Percentiles rank a stretch among this genome's conserved stretches.
Evolutionary conservation across 2,329 filamentous ascomycete species (phyloP).

Genomic region (Fusarium sp.): DNA sequence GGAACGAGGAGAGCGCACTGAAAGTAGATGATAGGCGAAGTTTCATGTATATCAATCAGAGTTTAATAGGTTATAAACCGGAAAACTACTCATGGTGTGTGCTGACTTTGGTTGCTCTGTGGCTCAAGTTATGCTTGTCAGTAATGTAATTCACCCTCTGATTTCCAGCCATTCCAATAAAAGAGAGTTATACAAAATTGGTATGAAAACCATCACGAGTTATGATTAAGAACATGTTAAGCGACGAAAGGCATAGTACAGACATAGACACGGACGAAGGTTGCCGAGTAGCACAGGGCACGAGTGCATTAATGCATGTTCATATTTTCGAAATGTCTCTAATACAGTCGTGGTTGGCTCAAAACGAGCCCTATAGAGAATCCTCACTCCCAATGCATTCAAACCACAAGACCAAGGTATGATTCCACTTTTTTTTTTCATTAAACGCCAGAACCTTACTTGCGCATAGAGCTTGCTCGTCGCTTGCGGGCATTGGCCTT

Average conservation of each 20-base stretch:
- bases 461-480: conserved; percentile 93
- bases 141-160: not conserved
- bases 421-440: conserved; percentile 51
- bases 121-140: not conserved
- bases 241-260: not conserved
- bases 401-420: conserved; percentile 55
- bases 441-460: conserved; percentile 68
- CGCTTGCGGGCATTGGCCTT: conserved; percentile 97
- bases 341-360: conserved; percentile 53
- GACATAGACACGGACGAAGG: conserved; percentile 11
- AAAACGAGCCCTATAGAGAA: conserved; percentile 49
- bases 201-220: not conserved
- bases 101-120: not conserved
- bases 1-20: conserved; percentile 11
- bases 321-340: conserved; percentile 53
- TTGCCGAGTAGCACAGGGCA: conserved; percentile 34
- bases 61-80: conserved; percentile 12
- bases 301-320: conserved; percentile 50
- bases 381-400: conserved; percentile 57
- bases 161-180: not conserved
- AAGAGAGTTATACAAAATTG: not conserved
- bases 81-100: conserved; percentile 16
- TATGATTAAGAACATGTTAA: not conserved
- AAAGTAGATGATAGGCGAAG: conserved; percentile 24
- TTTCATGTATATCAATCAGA: conserved; percentile 31